Base-by-base conservation (phyloP, 768 basidiomycete genomes). In the Phaeolepiota aurea region DNA sequence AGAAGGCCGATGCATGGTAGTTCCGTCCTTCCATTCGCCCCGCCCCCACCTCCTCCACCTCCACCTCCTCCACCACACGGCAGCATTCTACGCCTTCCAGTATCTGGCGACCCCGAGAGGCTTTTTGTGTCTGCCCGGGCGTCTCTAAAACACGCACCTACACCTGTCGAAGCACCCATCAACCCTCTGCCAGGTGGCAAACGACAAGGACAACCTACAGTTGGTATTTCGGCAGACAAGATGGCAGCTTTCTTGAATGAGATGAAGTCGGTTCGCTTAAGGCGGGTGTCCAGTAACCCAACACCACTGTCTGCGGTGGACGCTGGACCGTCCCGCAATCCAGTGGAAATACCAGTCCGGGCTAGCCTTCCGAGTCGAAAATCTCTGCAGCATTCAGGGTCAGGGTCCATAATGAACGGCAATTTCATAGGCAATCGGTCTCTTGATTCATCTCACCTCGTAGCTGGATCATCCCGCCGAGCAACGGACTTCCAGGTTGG, bases 201-300 rank as follows among this genome's bases (percentile, higher is more conserved):
- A 25, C 73, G 74, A 39, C 56, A 71, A 11, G 81, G 80, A 4
- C 72, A 74, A 43, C 79, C 86, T 0, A 77, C 82, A 0, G 66
- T 87, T 9, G 82, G 81, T n/a, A 68, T 89, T 7, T 72, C 83
- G 0, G 71, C 80, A 2, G 87, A 88, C 45, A 84, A 88, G 55
- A 87, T 89, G 82, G 82, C 81, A 0, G 84, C 80, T 1, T 89
- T 89, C 51, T 58, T 89, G 46, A 78, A 63, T 4, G 87, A 89
- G 56, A 78, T 89, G 70, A 88, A 87, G 66, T 81, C 74, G 1
- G 82, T 78, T 18, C 67, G 79, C 36, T 51, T 89, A 38, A 71
- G 74, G 46, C 85, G 74, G 55, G 76, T 82, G 0, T 58, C 58
- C 30, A 55, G 57, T n/a, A 53, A 37, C 13, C 37, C 35, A 15